Conservation (phyloP, 805 yeast species). For the Naumovozyma castellii region DNA sequence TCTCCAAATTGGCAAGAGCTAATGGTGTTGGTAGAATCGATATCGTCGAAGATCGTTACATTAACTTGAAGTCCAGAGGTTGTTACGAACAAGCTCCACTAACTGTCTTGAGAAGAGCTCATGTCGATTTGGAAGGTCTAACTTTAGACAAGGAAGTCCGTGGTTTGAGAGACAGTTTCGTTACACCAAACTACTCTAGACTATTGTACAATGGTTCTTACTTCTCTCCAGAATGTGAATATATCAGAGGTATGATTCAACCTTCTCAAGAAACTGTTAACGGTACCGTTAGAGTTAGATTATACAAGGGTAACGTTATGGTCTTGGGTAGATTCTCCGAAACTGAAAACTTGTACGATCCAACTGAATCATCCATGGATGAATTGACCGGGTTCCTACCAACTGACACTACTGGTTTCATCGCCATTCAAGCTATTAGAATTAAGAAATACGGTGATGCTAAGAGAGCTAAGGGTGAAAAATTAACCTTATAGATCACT, state of each 20-base stretch:
- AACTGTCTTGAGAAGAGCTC: constrained; percentile 86
- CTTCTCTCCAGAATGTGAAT: constrained; percentile 97
- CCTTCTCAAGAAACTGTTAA: constrained; percentile 94
- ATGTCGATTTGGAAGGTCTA: constrained; percentile 93
- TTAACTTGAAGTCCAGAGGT: constrained; percentile 97
- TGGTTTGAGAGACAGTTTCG: constrained; percentile 91
- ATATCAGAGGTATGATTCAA: constrained; percentile 81
- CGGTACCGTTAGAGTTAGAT: constrained; percentile 89
- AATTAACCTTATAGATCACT: constrained; percentile 28
- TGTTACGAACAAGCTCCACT: constrained; percentile 99
- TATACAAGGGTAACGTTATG: constrained; percentile 80
- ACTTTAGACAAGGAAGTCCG: constrained; percentile 97
- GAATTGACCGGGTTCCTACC: constrained; percentile 97
- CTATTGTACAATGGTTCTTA: constrained; percentile 94
- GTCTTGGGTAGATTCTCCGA: constrained; percentile 90
- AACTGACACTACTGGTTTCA: constrained; percentile 93
- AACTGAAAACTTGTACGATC: constrained; percentile 94
- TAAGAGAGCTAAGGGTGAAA: constrained; percentile 68
- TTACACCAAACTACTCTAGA: constrained; percentile 83
- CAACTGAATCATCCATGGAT: constrained; percentile 98
- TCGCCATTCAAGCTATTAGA: constrained; percentile 96
- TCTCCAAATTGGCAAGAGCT: constrained; percentile 93
- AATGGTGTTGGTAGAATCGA: constrained; percentile 99
- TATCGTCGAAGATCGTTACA: constrained; percentile 97
- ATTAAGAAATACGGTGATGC: constrained; percentile 96